A percentile compares a stretch with the other conserved stretches of the same genome.
These are phyloP conservation scores for Powellomyces hirtus DNA, from an alignment of 192 early-diverging fungal species.

Conservation along the genomic window DNA sequence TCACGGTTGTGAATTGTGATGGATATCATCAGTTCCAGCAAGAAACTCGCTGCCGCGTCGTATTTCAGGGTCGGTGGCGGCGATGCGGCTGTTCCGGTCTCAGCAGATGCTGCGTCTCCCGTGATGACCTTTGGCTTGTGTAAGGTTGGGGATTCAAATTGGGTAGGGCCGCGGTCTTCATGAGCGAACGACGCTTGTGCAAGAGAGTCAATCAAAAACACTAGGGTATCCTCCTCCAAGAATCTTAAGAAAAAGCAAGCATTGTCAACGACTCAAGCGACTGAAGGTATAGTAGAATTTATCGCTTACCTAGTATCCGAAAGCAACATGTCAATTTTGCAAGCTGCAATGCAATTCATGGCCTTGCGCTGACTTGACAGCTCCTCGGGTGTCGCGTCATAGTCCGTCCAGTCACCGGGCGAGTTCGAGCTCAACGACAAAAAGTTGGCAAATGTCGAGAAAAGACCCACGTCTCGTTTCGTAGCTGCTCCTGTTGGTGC, in stretches of 20 bases:
- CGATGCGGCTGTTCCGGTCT: too few relatives aligned
- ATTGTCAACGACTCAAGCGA: neutral
- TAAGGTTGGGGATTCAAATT: neutral
- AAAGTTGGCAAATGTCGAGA: slow-evolving; percentile 78
- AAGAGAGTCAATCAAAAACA: slow-evolving; percentile 58
- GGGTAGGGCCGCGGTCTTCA: neutral
- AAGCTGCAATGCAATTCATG: slow-evolving; percentile 66
- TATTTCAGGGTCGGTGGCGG: neutral
- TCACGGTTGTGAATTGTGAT: slow-evolving; percentile 77
- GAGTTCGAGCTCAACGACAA: slow-evolving; percentile 58
- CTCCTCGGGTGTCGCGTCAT: slow-evolving; percentile 67
- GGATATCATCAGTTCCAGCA: slow-evolving; percentile 72
- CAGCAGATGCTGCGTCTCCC: neutral
- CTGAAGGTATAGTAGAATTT: neutral
- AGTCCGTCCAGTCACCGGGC: slow-evolving; percentile 51
- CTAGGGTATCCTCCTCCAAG: slow-evolving; percentile 64
- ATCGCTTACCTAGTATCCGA: slow-evolving; percentile 60
- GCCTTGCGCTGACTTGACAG: slow-evolving; percentile 63
- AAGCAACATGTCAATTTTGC: slow-evolving; percentile 70
- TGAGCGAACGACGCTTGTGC: slow-evolving; percentile 37
- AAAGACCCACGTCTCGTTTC: slow-evolving; percentile 62
- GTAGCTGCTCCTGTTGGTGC: slow-evolving; percentile 2
- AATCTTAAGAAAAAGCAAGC: slow-evolving; percentile 36
- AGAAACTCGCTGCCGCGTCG: slow-evolving; percentile 65
- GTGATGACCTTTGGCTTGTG: neutral